A percentile compares a stretch with the other conserved stretches of the same genome.
These are phyloP conservation scores for Capsicum rhomboideum DNA, from an alignment of 257 asterid species.

Conservation along the genomic window DNA sequence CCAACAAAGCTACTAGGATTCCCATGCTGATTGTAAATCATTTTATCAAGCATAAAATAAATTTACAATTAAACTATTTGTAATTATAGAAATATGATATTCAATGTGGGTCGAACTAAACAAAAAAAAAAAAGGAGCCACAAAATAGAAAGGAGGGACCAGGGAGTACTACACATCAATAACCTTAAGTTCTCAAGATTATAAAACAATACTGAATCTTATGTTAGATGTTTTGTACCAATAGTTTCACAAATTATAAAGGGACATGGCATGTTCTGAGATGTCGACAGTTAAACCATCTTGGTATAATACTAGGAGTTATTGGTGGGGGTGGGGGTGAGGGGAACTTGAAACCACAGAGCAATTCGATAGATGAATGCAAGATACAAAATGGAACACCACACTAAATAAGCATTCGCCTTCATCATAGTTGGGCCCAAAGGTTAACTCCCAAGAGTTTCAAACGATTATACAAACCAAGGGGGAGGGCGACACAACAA, in stretches of 20 bases:
- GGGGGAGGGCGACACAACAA: not conserved
- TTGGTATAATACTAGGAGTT: not conserved
- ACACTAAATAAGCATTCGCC: not conserved
- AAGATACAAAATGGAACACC: not conserved
- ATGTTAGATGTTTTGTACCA: not conserved
- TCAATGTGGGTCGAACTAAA: too few species aligned
- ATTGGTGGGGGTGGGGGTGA: not conserved
- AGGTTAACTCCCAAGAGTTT: not conserved
- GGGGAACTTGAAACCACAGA: not conserved
- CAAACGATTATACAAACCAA: not conserved
- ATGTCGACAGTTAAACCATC: not conserved
- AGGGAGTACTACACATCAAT: too few species aligned
- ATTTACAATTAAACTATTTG: too few species aligned
- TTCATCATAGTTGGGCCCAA: not conserved
- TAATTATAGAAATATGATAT: too few species aligned
- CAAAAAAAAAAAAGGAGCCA: too few species aligned
- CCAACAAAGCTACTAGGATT: too few species aligned
- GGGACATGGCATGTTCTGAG: not conserved
- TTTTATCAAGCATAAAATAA: too few species aligned
- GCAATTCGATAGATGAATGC: not conserved
- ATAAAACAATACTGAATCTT: not conserved
- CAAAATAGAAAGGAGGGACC: too few species aligned
- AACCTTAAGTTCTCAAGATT: too few species aligned
- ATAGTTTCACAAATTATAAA: not conserved
- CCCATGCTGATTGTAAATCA: too few species aligned